Percentiles rank a stretch among this genome's conserved stretches.
These are phyloP conservation scores for Podila horticola DNA, from an alignment of 192 early-diverging fungal species.

Conservation along the genomic window DNA sequence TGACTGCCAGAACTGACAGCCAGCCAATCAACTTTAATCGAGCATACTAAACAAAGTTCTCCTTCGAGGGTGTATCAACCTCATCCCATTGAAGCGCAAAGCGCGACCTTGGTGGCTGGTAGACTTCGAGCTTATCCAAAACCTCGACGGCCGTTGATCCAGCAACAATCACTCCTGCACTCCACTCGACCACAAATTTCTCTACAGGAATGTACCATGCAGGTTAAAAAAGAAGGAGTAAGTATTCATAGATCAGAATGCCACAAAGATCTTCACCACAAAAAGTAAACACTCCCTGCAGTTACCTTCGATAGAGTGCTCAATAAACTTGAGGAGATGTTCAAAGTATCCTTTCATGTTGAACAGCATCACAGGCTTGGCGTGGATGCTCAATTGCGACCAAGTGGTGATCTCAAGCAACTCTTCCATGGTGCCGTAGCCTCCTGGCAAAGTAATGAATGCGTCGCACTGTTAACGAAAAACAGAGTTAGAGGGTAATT, in stretches of 20 bases:
- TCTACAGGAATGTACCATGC: conserved; percentile 27
- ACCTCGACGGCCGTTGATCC: conserved; percentile 69
- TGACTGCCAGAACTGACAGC: too few relatives aligned
- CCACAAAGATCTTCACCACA: not conserved
- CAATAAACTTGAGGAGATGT: conserved; percentile 71
- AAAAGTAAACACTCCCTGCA: not conserved
- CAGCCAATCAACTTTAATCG: too few relatives aligned
- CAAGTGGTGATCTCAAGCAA: conserved; percentile 85
- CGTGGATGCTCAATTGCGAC: conserved; percentile 82
- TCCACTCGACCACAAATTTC: conserved; percentile 69
- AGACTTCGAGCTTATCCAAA: conserved; percentile 61
- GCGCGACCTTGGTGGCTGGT: conserved; percentile 57
- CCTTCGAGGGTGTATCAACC: conserved; percentile 5
- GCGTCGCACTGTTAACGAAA: conserved; percentile 58
- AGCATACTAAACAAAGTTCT: conserved; percentile 35
- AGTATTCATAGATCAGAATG: not conserved
- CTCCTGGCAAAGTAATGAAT: conserved; percentile 89
- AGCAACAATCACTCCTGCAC: conserved; percentile 63
- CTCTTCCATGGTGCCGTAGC: conserved; percentile 90
- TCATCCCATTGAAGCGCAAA: conserved; percentile 64
- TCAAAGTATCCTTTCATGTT: conserved; percentile 85
- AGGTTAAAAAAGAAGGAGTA: not conserved
- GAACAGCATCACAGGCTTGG: conserved; percentile 82
- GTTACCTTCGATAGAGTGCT: conserved; percentile 63
- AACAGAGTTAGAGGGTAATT: not conserved